phyloP scores from a whole-genome alignment of 2,329 filamentous ascomycete genomes.

The Penicillium sp. region DNA sequence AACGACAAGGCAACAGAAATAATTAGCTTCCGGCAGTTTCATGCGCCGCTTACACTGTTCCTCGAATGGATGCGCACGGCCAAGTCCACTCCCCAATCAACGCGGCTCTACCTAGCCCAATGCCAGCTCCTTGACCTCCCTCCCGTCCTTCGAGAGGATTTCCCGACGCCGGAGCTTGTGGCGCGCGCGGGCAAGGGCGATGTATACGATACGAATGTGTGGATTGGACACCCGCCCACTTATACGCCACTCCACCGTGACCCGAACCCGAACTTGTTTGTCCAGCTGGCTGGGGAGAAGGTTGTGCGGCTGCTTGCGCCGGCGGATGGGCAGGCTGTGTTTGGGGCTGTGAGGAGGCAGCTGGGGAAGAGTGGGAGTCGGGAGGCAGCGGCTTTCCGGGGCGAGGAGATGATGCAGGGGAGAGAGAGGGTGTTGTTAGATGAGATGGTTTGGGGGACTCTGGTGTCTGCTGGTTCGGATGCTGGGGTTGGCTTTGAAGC shows the following conservation, averaged over 20 bases:
- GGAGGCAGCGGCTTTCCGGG: slow-evolving; percentile 57
- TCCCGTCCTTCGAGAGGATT: slow-evolving; percentile 56
- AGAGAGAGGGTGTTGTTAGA: slow-evolving; percentile 66
- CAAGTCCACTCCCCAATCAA: slow-evolving; percentile 23
- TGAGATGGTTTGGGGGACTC: slow-evolving; percentile 64
- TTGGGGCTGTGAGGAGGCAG: slow-evolving; percentile 49
- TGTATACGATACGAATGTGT: slow-evolving; percentile 81
- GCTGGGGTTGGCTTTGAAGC: slow-evolving; percentile 48
- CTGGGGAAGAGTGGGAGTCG: slow-evolving; percentile 35
- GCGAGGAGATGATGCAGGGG: slow-evolving; percentile 89
- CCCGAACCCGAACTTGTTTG: slow-evolving; percentile 90
- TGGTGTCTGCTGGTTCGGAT: slow-evolving; percentile 25
- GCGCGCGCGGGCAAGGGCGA: slow-evolving; percentile 67
- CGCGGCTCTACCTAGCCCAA: slow-evolving; percentile 80
- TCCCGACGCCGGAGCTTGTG: slow-evolving; percentile 67
- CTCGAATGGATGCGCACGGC: slow-evolving; percentile 49
- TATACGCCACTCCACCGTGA: slow-evolving; percentile 89
- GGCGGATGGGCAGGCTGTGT: slow-evolving; percentile 60
- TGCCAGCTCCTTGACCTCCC: slow-evolving; percentile 70
- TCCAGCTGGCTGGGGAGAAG: slow-evolving; percentile 75
- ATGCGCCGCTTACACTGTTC: slow-evolving; percentile 60
- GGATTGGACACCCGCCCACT: slow-evolving; percentile 82
- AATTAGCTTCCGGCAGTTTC: slow-evolving; percentile 45
- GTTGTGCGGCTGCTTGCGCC: slow-evolving; percentile 69
- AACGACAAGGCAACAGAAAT: slow-evolving; percentile 5